These are phyloP conservation scores for Candida sonorensis DNA, from an alignment of 805 yeast species.

Conservation along the genomic window DNA sequence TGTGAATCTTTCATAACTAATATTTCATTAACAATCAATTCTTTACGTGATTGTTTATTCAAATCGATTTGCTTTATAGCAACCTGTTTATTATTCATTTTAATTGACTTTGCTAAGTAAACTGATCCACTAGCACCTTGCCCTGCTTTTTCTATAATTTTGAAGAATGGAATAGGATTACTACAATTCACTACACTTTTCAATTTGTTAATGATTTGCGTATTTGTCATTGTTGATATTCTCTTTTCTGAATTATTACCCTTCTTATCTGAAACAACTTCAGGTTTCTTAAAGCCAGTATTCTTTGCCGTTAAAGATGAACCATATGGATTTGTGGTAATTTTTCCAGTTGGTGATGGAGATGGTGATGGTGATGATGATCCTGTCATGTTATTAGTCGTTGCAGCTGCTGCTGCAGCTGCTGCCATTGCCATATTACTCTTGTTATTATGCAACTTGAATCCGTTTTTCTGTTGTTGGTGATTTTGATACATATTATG, in stretches of 20 bases:
- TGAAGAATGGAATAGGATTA: constrained; percentile 82
- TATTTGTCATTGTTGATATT: constrained; percentile 67
- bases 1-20: constrained; percentile 94
- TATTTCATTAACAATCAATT: constrained; percentile 90
- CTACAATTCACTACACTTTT: constrained; percentile 73
- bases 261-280: neutral
- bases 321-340: constrained; percentile 10
- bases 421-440: constrained; percentile 25
- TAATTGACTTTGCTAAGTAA: constrained; percentile 67
- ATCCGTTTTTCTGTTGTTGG: no score
- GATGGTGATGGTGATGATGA: constrained; percentile 1
- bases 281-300: constrained; percentile 1
- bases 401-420: constrained; percentile 24
- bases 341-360: no score
- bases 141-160: constrained; percentile 79
- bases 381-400: no score
- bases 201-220: constrained; percentile 76
- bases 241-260: constrained; percentile 30
- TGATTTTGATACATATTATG: no score
- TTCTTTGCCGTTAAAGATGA: constrained; percentile 22
- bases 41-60: constrained; percentile 87
- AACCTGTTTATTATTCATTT: constrained; percentile 51
- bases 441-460: constrained; percentile 8
- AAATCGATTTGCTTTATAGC: constrained; percentile 97
- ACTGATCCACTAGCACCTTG: constrained; percentile 99